Base-by-base conservation (phyloP, 495 filamentous ascomycete species). In the Podospora anserina region DNA sequence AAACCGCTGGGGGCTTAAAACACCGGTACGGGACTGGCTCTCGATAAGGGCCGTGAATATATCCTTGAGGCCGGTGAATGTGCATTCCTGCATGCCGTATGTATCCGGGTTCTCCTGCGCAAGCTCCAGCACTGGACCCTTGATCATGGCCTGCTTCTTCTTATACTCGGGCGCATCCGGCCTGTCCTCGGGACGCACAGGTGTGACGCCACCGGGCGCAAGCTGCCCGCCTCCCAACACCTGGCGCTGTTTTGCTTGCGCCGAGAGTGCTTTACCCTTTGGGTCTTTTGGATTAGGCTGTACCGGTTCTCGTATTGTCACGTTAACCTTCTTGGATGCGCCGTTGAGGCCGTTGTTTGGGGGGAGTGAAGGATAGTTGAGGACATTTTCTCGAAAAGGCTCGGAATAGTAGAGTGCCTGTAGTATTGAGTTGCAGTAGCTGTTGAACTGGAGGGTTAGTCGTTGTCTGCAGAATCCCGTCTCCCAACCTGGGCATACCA, bases 341-440 rank as follows among this genome's bases (percentile, higher is more conserved):
- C 81, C 82, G 67, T 83, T 83, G 19, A 81, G 75, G 4, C 82
- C 80, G 69, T 79, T 78, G 44, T 79, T 75, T 3, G 84, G 82
- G 13, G 82, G 78, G 61, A 81, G 72, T n/a, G 79, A 85, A 9
- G 96, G 95, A 75, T 95, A 98, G 72, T 92, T 95, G 76, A 98
- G 87, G 66, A 98, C 95, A 70, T 93, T 88, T 83, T 97, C 92
- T 82, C 96, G 91, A 79, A 99, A 98, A 9, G 93, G 91, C 57
- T 91, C 91, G 3, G 95, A 97, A 80, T 93, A 97, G 78, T 95
- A 98, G 63, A 99, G 88, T 71, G 93, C 96, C 83, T 99, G 95
- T 70, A 99, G 83, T 73, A 99, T 97, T 13, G 95, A 99, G 77
- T 98, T 99, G 81, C 92, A 96, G 78, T 99, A 99, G 74, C 93